A percentile compares a stretch with the other conserved stretches of the same genome.
phyloP scores from a whole-genome alignment of 2,329 filamentous ascomycete species.

The Colletotrichum tabaci region DNA sequence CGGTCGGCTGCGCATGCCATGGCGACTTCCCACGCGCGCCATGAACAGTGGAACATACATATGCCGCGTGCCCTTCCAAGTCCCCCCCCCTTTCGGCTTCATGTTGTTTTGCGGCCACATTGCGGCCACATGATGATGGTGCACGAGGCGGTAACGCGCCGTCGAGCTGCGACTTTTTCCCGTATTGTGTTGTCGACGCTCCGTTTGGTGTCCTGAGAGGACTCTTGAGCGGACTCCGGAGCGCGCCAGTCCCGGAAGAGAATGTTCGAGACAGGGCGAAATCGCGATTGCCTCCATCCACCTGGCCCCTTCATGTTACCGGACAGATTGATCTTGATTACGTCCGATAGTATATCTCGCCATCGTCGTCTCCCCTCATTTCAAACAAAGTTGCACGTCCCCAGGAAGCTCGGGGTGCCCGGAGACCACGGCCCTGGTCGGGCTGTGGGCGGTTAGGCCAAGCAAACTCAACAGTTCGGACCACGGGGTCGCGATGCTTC shows the following conservation, averaged over 20 bases:
- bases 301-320: conserved; percentile 33
- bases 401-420: conserved; percentile 22
- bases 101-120: conserved; percentile 35
- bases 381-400: conserved; percentile 4
- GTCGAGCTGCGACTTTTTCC: conserved; percentile 5
- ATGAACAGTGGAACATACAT: conserved; percentile 6
- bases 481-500: conserved; percentile 36
- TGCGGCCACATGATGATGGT: conserved; percentile 34
- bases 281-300: conserved; percentile 25
- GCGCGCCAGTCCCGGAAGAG: not conserved
- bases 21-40: conserved; percentile 21
- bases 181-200: not conserved
- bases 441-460: conserved; percentile 18
- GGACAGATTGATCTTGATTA: conserved; percentile 38
- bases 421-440: conserved; percentile 17
- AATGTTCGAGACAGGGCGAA: conserved; percentile 7
- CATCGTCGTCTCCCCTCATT: conserved; percentile 15
- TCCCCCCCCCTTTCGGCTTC: conserved; percentile 9
- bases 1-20: conserved; percentile 14
- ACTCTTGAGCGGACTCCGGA: too few relatives aligned
- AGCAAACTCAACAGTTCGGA: conserved; percentile 25
- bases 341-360: conserved; percentile 13
- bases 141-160: conserved; percentile 15
- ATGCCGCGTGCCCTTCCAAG: not conserved
- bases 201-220: not conserved